These are phyloP conservation scores for Quambalaria eucalypti DNA, from an alignment of 1,284 basidiomycete genomes.

Conservation along the genomic window DNA sequence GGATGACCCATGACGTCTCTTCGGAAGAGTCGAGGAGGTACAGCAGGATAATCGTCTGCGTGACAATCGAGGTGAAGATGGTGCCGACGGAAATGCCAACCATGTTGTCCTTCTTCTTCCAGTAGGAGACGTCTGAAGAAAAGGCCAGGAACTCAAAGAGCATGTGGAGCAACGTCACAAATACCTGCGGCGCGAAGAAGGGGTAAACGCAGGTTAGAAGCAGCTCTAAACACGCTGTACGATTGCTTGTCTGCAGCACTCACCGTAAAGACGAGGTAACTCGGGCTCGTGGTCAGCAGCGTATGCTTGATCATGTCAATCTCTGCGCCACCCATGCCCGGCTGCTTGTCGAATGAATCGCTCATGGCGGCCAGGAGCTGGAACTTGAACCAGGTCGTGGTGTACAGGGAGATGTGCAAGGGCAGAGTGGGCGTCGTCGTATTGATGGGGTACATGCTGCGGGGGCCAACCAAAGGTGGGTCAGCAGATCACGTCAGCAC, in stretches of 20 bases:
- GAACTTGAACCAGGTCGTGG: conserved; percentile 54
- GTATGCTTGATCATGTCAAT: conserved; percentile 31
- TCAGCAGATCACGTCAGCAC: no score
- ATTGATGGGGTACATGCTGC: conserved; percentile 48
- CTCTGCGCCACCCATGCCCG: conserved; percentile 65
- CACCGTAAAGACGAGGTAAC: conserved; percentile 66
- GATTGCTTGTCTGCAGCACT: no score
- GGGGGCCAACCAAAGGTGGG: no score
- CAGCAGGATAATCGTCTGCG: conserved; percentile 69
- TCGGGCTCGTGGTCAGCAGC: conserved; percentile 71
- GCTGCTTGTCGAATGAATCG: conserved; percentile 61
- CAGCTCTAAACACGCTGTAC: no score
- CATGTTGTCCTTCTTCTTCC: conserved; percentile 71
- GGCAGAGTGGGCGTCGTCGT: conserved; percentile 53
- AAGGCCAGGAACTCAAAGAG: conserved; percentile 53
- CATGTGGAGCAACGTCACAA: conserved; percentile 77
- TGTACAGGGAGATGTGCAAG: conserved; percentile 70
- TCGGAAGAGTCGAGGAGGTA: conserved; percentile 92
- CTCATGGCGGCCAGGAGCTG: conserved; percentile 33
- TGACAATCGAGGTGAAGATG: conserved; percentile 81
- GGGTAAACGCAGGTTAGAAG: no score
- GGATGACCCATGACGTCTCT: conserved; percentile 90
- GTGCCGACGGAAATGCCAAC: conserved; percentile 54
- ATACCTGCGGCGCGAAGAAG: no score
- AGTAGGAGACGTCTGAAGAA: conserved; percentile 75